Percentiles rank a stretch among this genome's conserved stretches.
phyloP scores from a whole-genome alignment of 208 protist species.

The Crithidia fasciculata region DNA sequence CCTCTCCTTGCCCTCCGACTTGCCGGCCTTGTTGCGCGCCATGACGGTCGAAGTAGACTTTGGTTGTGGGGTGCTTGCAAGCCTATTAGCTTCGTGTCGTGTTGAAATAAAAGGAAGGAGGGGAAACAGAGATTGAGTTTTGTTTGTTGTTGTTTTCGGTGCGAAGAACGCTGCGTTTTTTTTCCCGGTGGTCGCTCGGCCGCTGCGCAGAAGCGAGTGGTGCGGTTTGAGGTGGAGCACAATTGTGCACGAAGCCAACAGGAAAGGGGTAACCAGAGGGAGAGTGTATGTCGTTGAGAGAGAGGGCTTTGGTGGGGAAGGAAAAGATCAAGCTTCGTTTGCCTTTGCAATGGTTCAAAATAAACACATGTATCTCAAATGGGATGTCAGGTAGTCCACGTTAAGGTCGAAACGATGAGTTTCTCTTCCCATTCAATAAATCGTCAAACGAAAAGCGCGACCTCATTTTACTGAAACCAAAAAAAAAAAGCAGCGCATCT shows the following conservation, averaged over 20 bases:
- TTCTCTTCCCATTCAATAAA: too few species aligned
- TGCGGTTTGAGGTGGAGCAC: too few species aligned
- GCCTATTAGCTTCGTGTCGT: background rate
- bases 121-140: background rate
- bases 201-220: background rate
- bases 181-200: too few species aligned
- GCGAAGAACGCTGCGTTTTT: background rate
- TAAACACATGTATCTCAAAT: background rate
- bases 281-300: background rate
- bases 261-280: background rate
- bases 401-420: too few species aligned
- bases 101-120: background rate
- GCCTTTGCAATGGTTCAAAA: background rate
- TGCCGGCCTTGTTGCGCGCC: constrained; percentile 1
- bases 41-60: background rate
- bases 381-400: too few species aligned
- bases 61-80: background rate
- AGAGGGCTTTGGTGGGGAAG: background rate
- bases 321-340: background rate
- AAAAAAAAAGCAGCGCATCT: too few species aligned
- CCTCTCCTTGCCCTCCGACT: too few species aligned
- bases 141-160: constrained; percentile 1
- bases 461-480: too few species aligned
- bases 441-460: too few species aligned
- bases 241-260: background rate